Evolutionary conservation across 2,329 filamentous ascomycete genomes (phyloP).

Genomic region (Aspergillus hortae): DNA sequence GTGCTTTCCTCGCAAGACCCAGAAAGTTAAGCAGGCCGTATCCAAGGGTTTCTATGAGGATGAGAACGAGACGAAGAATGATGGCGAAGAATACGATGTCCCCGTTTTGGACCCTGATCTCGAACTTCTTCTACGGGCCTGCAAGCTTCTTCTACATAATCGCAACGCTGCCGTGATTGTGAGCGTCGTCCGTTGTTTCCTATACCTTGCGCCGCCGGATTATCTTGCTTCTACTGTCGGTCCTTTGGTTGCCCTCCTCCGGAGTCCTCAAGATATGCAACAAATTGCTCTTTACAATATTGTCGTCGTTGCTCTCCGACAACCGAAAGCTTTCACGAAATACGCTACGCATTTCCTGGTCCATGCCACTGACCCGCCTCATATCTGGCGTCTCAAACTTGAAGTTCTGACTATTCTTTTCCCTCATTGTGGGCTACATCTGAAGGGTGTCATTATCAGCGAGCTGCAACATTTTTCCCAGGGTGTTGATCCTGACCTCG

Average conservation of each 20-base stretch:
- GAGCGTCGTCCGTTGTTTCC: slow-evolving; percentile 78
- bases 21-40: slow-evolving; percentile 54
- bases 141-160: slow-evolving; percentile 82
- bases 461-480: slow-evolving; percentile 92
- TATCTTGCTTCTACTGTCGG: slow-evolving; percentile 75
- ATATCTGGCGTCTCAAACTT: slow-evolving; percentile 87
- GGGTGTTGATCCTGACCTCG: slow-evolving; percentile 68
- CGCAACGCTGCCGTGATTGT: slow-evolving; percentile 91
- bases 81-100: slow-evolving; percentile 52
- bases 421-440: slow-evolving; percentile 68
- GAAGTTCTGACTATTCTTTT: slow-evolving; percentile 90
- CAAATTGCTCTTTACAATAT: slow-evolving; percentile 91
- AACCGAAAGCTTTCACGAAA: slow-evolving; percentile 77
- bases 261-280: slow-evolving; percentile 81
- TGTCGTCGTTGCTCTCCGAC: slow-evolving; percentile 78
- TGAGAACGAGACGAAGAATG: slow-evolving; percentile 43
- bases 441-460: slow-evolving; percentile 82
- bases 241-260: slow-evolving; percentile 78
- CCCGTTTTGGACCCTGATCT: slow-evolving; percentile 74
- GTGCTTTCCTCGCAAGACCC: slow-evolving; percentile 74
- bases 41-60: slow-evolving; percentile 81
- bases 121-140: slow-evolving; percentile 71
- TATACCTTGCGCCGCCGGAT: slow-evolving; percentile 74
- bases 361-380: slow-evolving; percentile 69
- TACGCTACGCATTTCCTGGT: slow-evolving; percentile 90